Percentiles rank a stretch among this genome's conserved stretches.
Evolutionary conservation across 371 early-diverging fungal genomes (phyloP).

Genomic region (Circinella umbellata): DNA sequence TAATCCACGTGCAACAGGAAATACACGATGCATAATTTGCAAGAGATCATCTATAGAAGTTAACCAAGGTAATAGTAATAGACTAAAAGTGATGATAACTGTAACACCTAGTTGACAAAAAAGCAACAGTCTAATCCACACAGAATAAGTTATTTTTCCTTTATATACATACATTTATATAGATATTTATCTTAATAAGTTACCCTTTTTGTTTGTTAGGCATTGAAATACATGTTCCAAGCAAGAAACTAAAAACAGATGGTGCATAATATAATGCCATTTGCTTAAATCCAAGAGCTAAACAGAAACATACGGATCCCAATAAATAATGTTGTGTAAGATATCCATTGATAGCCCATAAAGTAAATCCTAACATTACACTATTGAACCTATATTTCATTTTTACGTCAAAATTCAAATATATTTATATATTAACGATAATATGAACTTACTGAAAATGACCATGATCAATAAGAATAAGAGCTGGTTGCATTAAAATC

Average conservation of each 20-base stretch:
- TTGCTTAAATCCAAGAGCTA: constrained; percentile 90
- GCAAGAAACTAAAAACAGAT: constrained; percentile 86
- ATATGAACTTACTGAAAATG: constrained; percentile 83
- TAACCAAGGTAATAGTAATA: constrained; percentile 76
- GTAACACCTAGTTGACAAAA: constrained; percentile 78
- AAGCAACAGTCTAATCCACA: constrained; percentile 40
- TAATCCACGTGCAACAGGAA: constrained; percentile 92
- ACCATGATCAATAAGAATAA: constrained; percentile 93
- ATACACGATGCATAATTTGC: constrained; percentile 86
- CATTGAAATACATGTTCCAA: constrained; percentile 73
- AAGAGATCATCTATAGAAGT: constrained; percentile 60
- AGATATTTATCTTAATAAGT: constrained; percentile 1
- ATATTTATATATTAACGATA: not conserved
- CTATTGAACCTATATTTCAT: constrained; percentile 76
- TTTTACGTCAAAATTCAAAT: not conserved
- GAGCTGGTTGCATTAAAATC: constrained; percentile 81
- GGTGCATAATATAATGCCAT: constrained; percentile 96
- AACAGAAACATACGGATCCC: constrained; percentile 81
- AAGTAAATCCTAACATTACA: constrained; percentile 90
- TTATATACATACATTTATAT: not conserved
- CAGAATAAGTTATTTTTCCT: not conserved
- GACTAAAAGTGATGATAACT: constrained; percentile 73
- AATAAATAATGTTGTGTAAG: constrained; percentile 60
- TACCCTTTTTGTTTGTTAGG: constrained; percentile 39
- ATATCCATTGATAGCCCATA: constrained; percentile 78